A percentile compares a stretch with the other conserved stretches of the same genome.
Evolutionary conservation across 2,329 filamentous ascomycete species (phyloP).

Genomic region (Trichoderma lentiforme): DNA sequence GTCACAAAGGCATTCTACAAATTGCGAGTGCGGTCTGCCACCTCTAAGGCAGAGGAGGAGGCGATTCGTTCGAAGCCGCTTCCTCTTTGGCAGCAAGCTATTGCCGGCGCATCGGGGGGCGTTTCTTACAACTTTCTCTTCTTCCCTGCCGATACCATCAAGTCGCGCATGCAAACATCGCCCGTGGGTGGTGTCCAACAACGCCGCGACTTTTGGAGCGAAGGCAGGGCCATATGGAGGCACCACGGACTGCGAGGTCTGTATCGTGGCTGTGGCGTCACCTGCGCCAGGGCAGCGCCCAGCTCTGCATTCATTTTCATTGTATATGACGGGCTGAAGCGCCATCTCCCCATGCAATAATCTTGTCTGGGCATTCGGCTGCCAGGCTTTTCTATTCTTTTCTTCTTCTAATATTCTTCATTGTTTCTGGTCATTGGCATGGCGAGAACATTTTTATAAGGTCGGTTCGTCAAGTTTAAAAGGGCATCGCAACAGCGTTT

Average conservation of each 20-base stretch:
- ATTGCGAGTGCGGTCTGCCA: conserved; percentile 45
- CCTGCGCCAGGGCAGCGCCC: conserved; percentile 79
- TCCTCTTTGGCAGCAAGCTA: conserved; percentile 80
- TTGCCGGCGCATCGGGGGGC: conserved; percentile 82
- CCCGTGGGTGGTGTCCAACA: conserved; percentile 57
- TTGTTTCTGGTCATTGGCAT: conserved; percentile 14
- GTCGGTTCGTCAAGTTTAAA: background rate
- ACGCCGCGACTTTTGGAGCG: conserved; percentile 67
- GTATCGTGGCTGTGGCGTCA: conserved; percentile 94
- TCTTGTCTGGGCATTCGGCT: background rate
- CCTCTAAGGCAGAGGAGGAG: conserved; percentile 39
- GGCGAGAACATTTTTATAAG: background rate
- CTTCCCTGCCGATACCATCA: conserved; percentile 96
- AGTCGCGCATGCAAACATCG: conserved; percentile 92
- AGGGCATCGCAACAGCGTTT: background rate
- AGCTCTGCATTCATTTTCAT: conserved; percentile 99
- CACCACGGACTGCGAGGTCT: conserved; percentile 79
- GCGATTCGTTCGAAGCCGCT: conserved; percentile 51
- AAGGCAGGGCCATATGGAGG: conserved; percentile 72
- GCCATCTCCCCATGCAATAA: conserved; percentile 54
- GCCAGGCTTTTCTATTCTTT: background rate
- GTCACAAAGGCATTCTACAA: conserved; percentile 67
- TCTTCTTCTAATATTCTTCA: conserved; percentile 19
- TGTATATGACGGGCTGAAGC: conserved; percentile 83
- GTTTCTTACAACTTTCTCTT: conserved; percentile 97